Base-by-base conservation (phyloP, 2,329 filamentous ascomycete species). In the Alternaria arborescens region DNA sequence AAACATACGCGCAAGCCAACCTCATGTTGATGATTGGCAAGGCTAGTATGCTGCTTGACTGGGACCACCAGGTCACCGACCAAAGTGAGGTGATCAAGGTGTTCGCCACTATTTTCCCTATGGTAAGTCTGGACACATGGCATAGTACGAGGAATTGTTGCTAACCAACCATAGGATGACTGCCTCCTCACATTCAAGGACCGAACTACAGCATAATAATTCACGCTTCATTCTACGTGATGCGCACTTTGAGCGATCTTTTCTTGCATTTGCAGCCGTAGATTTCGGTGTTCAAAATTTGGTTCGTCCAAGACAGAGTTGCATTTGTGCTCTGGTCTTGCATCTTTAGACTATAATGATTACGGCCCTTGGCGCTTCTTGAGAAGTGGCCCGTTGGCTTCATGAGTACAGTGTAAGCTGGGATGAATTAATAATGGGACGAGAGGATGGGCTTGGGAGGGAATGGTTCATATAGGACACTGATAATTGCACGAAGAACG, bases 61-160 rank as follows among this genome's bases (percentile, higher is more conserved):
- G 94, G 94, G 87, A 89, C 78, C 95, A 99, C 80, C 88, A 93
- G 77, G 82, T 93, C 18, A 98, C 95, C 11, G 88, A 91, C 0
- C 75, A 84, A 60, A 97, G 92, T 0, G 95, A 99, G 82, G 90
- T 97, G 80, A 98, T 99, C 81, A 94, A 97, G 84, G 94, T 98
- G 69, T 99, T 98, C 82, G 95, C 95, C 41, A 97, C 93, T 28
- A 97, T 99, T 71, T 99, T 99, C 86, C 95, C 95, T 58, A 91
- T 91, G 91, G 94, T 96, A 82, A 79, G 89, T 82, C 42, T 12
- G 8, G 8, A 14, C 56, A 2, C 10, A 14, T 7, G 12, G 1
- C 6, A 20, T 66, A 57, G 14, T 55, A 64, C 32, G 42, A 7
- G 4, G n/a, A 26, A 22, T 6, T n/a, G n/a, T 38, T 50, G 61